phyloP scores from a whole-genome alignment of 306 rosid genomes.

The Spatholobus suberectus region DNA sequence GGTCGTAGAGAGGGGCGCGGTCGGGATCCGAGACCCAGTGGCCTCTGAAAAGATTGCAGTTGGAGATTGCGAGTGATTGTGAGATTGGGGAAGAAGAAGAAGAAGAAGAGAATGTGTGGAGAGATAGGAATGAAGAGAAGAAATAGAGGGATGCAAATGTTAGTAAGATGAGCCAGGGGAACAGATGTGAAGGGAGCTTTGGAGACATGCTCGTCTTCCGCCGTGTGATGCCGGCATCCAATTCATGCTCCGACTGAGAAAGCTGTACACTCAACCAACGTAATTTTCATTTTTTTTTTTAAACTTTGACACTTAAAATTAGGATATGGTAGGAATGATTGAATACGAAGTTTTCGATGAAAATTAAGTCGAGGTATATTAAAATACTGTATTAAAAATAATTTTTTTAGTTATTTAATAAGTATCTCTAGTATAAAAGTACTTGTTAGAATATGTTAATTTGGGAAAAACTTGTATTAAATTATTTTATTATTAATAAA shows the following conservation, averaged over 20 bases:
- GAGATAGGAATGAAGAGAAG: constrained; percentile 59
- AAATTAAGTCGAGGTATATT: no score
- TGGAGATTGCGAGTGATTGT: constrained; percentile 31
- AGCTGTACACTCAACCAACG: not conserved
- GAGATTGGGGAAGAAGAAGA: constrained; percentile 38
- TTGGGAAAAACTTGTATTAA: no score
- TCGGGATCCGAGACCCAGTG: constrained; percentile 70
- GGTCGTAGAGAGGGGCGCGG: constrained; percentile 70
- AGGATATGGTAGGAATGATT: not conserved
- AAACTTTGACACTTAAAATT: not conserved
- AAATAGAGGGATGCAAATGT: constrained; percentile 54
- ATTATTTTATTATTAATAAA: no score
- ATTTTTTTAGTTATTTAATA: no score
- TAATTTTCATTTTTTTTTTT: not conserved
- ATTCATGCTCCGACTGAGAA: not conserved
- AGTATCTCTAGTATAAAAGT: not conserved
- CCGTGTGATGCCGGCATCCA: not conserved
- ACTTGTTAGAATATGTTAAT: no score
- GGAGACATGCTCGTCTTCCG: constrained; percentile 56
- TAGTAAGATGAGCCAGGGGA: constrained; percentile 66
- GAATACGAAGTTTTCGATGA: no score
- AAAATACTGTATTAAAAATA: no score
- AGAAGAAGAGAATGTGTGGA: constrained; percentile 33
- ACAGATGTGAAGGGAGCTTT: constrained; percentile 62
- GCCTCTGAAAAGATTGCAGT: constrained; percentile 68